Conservation (phyloP, 441 rosid genomes). For the Pelargonium hybrid region DNA sequence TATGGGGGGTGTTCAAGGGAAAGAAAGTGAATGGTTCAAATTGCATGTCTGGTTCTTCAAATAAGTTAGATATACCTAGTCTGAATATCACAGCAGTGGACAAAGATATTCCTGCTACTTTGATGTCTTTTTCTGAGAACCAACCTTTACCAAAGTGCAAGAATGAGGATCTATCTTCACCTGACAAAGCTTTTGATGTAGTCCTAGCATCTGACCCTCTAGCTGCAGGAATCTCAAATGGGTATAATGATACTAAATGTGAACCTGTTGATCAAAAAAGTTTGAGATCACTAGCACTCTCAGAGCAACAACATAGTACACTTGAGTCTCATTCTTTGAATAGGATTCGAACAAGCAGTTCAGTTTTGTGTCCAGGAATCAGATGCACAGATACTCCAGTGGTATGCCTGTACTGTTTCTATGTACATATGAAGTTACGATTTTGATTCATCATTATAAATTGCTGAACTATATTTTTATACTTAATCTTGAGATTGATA, state of each 20-base stretch:
- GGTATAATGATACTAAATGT: background rate
- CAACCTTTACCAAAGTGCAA: constrained; percentile 22
- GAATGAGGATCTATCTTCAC: constrained; percentile 31
- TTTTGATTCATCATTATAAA: background rate
- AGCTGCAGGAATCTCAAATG: constrained; percentile 1
- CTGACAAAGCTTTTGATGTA: constrained; percentile 22
- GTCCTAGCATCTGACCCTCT: constrained; percentile 20
- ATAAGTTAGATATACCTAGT: constrained; percentile 29
- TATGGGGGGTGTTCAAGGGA: constrained; percentile 93
- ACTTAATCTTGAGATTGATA: background rate
- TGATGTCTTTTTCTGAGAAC: constrained; percentile 21
- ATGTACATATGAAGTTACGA: background rate
- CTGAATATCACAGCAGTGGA: constrained; percentile 26
- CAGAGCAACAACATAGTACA: constrained; percentile 22
- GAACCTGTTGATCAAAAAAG: constrained; percentile 15
- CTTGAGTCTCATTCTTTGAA: constrained; percentile 22
- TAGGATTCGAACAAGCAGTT: constrained; percentile 16
- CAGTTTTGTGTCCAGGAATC: constrained; percentile 23
- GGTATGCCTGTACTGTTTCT: constrained; percentile 20
- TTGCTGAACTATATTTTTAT: background rate
- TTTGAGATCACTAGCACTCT: constrained; percentile 17
- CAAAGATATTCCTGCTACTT: constrained; percentile 19
- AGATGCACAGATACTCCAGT: constrained; percentile 18
- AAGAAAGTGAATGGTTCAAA: constrained; percentile 34
- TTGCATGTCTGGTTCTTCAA: constrained; percentile 20